Conservation (phyloP, 768 basidiomycete genomes). For the Mycena polygramma region DNA sequence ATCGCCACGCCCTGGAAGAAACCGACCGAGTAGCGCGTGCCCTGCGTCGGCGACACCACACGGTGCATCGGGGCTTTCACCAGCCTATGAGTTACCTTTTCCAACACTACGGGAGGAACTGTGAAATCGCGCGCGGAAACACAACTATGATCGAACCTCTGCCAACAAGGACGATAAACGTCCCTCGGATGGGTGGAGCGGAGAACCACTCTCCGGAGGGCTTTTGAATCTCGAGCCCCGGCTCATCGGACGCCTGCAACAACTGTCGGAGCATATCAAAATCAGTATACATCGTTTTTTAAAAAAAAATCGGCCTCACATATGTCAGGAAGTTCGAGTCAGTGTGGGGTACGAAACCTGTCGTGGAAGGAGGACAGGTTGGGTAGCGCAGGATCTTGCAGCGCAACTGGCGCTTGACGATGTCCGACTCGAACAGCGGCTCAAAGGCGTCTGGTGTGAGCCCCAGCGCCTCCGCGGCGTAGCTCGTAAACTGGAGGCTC, state of each 20-base stretch:
- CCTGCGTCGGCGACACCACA: slow-evolving; percentile 31
- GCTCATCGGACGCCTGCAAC: slow-evolving; percentile 28
- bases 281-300: background rate
- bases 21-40: slow-evolving; percentile 34
- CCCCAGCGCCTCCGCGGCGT: slow-evolving; percentile 35
- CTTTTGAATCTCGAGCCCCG: slow-evolving; percentile 27
- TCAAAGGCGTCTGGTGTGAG: slow-evolving; percentile 31
- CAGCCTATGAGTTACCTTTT: slow-evolving; percentile 29
- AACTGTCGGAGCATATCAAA: slow-evolving; percentile 6
- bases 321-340: slow-evolving; percentile 37
- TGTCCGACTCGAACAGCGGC: slow-evolving; percentile 27
- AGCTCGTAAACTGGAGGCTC: slow-evolving; percentile 27
- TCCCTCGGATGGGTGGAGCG: slow-evolving; percentile 31
- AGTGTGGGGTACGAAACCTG: slow-evolving; percentile 30
- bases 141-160: slow-evolving; percentile 14
- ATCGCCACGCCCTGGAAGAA: slow-evolving; percentile 36
- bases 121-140: background rate
- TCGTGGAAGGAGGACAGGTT: slow-evolving; percentile 20
- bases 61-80: slow-evolving; percentile 35
- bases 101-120: slow-evolving; percentile 17
- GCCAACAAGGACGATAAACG: slow-evolving; percentile 31
- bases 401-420: slow-evolving; percentile 32
- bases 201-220: slow-evolving; percentile 28
- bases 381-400: slow-evolving; percentile 38
- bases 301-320: slow-evolving; percentile 8